Evolutionary conservation across 2,329 filamentous ascomycete species (phyloP).

Genomic region (Zymoseptoria brevis): DNA sequence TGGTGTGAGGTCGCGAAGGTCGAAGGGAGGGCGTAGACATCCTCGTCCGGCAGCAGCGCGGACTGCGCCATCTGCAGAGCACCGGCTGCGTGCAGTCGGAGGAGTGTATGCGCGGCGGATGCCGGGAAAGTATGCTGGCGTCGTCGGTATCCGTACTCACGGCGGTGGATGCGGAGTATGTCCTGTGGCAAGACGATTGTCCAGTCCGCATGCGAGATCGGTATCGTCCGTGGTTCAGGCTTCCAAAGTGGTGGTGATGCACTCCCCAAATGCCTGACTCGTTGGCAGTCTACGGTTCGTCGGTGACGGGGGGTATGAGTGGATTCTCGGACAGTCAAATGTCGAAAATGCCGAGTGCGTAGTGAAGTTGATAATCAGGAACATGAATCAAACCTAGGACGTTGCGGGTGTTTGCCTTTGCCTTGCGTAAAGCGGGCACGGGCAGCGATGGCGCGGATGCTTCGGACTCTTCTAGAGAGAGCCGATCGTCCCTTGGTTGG

Average conservation of each 20-base stretch:
- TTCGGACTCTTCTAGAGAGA: not conserved
- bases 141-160: not conserved
- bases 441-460: too few relatives aligned
- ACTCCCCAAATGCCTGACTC: not conserved
- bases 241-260: not conserved
- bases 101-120: not conserved
- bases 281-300: not conserved
- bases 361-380: not conserved
- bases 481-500: not conserved
- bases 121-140: not conserved
- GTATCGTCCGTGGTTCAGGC: not conserved
- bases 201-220: not conserved
- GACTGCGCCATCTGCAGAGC: constrained; percentile 20
- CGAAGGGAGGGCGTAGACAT: constrained; percentile 7
- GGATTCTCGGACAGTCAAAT: not conserved
- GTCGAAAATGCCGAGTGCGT: not conserved
- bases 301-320: not conserved
- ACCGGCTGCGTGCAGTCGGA: not conserved
- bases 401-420: not conserved
- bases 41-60: constrained; percentile 14
- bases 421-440: not conserved
- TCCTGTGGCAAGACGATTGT: not conserved
- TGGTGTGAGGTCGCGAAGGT: constrained; percentile 13
- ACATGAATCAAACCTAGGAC: not conserved
- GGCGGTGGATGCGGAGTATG: not conserved